A percentile compares a stretch with the other conserved stretches of the same genome.
phyloP scores from a whole-genome alignment of 306 rosid species.

The Glycine latifolia region DNA sequence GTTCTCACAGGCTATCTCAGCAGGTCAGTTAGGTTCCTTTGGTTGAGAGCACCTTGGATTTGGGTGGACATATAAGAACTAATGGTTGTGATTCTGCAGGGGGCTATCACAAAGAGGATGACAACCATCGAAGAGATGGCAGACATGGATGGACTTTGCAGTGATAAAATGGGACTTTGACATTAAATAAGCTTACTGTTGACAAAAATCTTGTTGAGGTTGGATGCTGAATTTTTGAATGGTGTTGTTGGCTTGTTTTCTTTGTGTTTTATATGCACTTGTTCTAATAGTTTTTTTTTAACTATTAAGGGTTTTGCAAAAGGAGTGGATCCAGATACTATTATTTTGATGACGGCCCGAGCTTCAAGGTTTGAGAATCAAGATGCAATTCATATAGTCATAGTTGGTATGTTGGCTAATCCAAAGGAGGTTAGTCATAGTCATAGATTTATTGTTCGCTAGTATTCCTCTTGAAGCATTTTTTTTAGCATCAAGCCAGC shows the following conservation, averaged over 20 bases:
- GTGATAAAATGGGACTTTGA: no score
- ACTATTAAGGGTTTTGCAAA: slow-evolving; percentile 75
- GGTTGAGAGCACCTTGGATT: slow-evolving; percentile 4
- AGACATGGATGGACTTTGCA: no score
- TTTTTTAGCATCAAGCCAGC: slow-evolving; percentile 32
- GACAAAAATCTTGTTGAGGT: no score
- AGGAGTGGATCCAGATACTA: slow-evolving; percentile 91
- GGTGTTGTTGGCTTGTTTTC: slow-evolving; percentile 37
- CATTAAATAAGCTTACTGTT: no score
- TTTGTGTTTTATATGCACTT: not conserved
- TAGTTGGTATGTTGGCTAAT: slow-evolving; percentile 97
- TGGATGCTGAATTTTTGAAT: no score
- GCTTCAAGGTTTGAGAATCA: slow-evolving; percentile 96
- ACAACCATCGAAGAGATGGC: no score
- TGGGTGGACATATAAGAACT: no score
- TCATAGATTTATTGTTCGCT: slow-evolving; percentile 34
- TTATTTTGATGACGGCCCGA: slow-evolving; percentile 97
- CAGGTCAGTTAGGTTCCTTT: slow-evolving; percentile 68
- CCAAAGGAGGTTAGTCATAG: slow-evolving; percentile 83
- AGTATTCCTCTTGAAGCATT: not conserved
- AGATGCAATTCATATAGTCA: slow-evolving; percentile 95
- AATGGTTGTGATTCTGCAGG: no score
- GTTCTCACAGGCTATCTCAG: slow-evolving; percentile 94
- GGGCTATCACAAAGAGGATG: no score
- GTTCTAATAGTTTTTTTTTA: slow-evolving; percentile 44